Evolutionary conservation across 1,139 yeast genomes (phyloP).

Genomic region (Yamadazyma atlantica): DNA sequence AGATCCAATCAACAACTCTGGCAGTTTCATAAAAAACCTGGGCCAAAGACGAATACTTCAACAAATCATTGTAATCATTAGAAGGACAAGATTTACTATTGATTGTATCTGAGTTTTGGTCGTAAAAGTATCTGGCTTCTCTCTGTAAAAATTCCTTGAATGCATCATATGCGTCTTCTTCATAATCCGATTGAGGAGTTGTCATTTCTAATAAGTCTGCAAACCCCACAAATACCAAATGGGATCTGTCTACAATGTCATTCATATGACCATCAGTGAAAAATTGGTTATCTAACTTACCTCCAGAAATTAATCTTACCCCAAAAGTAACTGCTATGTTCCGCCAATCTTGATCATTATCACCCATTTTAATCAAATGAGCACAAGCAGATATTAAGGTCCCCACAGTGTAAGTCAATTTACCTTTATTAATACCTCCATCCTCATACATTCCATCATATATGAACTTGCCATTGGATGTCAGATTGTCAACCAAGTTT

Average conservation of each 20-base stretch:
- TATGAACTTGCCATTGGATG: conserved; percentile 21
- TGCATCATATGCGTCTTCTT: conserved; percentile 18
- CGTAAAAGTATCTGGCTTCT: conserved; percentile 24
- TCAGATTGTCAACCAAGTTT: conserved; percentile 25
- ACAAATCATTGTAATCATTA: conserved; percentile 13
- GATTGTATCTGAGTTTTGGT: conserved; percentile 10
- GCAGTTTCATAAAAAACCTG: conserved; percentile 21
- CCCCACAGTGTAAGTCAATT: conserved; percentile 39
- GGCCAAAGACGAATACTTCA: conserved; percentile 21
- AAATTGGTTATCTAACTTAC: conserved; percentile 15
- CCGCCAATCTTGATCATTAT: conserved; percentile 16
- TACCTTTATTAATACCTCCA: conserved; percentile 28
- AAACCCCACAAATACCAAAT: conserved; percentile 21
- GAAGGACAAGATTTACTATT: conserved; percentile 10
- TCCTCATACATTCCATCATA: conserved; percentile 29
- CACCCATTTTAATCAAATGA: conserved; percentile 19
- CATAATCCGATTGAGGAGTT: conserved; percentile 16
- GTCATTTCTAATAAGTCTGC: conserved; percentile 21
- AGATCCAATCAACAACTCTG: conserved; percentile 18
- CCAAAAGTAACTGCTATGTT: conserved; percentile 20
- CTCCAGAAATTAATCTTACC: conserved; percentile 14
- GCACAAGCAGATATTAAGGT: conserved; percentile 32
- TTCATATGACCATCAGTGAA: conserved; percentile 20
- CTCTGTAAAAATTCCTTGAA: conserved; percentile 21
- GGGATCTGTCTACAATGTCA: conserved; percentile 19